Evolutionary conservation across 768 basidiomycete species (phyloP), one percentile per base, ranked within the genome.

Genomic region (Saitozyma sp.): DNA sequence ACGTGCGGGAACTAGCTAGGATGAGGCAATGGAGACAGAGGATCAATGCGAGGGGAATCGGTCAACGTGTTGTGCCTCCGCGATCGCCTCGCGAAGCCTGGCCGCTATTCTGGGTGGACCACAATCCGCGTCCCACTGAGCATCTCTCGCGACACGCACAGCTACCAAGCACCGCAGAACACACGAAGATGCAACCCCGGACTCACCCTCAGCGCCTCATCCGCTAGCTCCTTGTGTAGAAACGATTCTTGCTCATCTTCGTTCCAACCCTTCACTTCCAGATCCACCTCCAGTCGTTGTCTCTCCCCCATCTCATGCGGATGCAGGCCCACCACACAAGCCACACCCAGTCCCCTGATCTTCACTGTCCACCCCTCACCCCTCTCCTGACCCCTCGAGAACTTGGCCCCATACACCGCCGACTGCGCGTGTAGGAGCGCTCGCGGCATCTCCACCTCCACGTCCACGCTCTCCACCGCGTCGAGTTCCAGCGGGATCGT

Each of bases 311-410:
- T 82, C 76, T 92, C 91, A 61, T 82, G 83, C 6, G 83, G 81
- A 65, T 89, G 85, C 45, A 92, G 80, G 3, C 91, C 90, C 20
- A 92, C 81, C 55, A 91, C 83, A 13, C 84, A 81, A 8, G 81
- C 79, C 43, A 86, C 84, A 5, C 79, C 70, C 9, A 92, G 77
- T 51, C 82, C 82, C 40, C 78, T 78, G 42, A 90, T 74, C 45
- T 69, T 78, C 51, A 55, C 64, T 17, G 3, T 41, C 61, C 54
- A 8, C 70, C 69, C n/a, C 83, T 80, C 53, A 77, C 79, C 46
- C 78, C 66, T 52, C 50, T 64, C 10, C 62, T 73, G 45, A 16
- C 80, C 76, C 13, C 8, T 50, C 29, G 55, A 52, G 40, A 56
- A 50, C 13, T 54, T 58, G 9, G 64, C 61, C 13, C 13, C 14